phyloP scores from a whole-genome alignment of 805 yeast species.

The Saccharomycopsis olivae region DNA sequence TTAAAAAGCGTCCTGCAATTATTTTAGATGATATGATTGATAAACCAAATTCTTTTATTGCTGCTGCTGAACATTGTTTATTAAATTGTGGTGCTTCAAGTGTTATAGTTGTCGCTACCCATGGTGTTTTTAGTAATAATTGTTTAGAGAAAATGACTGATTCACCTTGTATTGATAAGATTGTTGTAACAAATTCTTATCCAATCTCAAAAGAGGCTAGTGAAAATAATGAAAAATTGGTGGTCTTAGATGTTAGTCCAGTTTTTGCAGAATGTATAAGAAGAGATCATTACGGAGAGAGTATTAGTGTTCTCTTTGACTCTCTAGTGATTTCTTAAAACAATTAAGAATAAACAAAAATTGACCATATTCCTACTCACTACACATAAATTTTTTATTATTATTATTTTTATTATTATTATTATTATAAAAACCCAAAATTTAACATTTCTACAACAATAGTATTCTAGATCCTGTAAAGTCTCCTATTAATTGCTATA shows the following conservation, averaged over 20 bases:
- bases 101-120: constrained; percentile 89
- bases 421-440: too few relatives aligned
- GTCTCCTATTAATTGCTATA: too few relatives aligned
- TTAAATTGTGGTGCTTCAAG: constrained; percentile 92
- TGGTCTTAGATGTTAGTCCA: constrained; percentile 85
- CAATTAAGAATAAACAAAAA: not conserved
- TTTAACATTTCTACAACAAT: too few relatives aligned
- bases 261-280: constrained; percentile 97
- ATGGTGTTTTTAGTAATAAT: constrained; percentile 84
- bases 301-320: constrained; percentile 86
- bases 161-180: constrained; percentile 76
- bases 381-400: too few relatives aligned
- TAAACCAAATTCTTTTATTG: constrained; percentile 84
- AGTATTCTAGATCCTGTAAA: too few relatives aligned
- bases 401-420: too few relatives aligned
- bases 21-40: constrained; percentile 96
- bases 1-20: constrained; percentile 82
- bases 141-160: constrained; percentile 72
- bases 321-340: constrained; percentile 46
- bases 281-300: constrained; percentile 97
- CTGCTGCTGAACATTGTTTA: constrained; percentile 96
- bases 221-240: constrained; percentile 54
- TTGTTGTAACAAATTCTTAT: constrained; percentile 93
- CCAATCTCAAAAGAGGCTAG: constrained; percentile 65
- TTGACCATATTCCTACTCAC: not conserved